Evolutionary conservation across 495 filamentous ascomycete species (phyloP).

Genomic region (Sordaria brevicollis): DNA sequence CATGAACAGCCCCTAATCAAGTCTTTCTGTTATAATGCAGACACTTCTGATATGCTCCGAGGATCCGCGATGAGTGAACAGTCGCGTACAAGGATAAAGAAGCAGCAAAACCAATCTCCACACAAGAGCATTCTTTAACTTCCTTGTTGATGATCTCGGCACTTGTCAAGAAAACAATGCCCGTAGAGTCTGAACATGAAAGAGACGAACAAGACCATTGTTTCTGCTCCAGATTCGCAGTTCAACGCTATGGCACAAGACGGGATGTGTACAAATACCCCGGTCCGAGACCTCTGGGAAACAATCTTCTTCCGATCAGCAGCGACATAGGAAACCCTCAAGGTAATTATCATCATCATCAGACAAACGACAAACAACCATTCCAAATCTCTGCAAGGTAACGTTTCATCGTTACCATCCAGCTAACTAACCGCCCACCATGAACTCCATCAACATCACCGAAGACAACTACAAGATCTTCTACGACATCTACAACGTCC

Average conservation of each 20-base stretch:
- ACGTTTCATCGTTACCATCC: not conserved
- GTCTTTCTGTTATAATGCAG: no score
- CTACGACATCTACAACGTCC: not conserved
- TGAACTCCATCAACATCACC: not conserved
- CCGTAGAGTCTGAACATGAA: not conserved
- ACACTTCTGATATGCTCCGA: not conserved
- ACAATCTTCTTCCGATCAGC: not conserved
- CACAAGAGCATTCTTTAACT: not conserved
- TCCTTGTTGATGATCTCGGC: not conserved
- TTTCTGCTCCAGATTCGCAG: not conserved
- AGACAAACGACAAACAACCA: not conserved
- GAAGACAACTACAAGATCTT: not conserved
- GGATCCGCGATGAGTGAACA: no score
- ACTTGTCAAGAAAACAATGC: not conserved
- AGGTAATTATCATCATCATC: not conserved
- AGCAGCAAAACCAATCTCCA: not conserved
- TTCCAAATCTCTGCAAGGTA: not conserved
- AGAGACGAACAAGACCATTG: not conserved
- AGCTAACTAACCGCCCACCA: not conserved
- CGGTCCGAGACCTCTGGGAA: not conserved
- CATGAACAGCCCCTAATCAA: not conserved
- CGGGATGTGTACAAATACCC: not conserved
- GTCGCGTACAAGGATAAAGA: not conserved
- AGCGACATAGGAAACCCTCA: no score
- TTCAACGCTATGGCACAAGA: not conserved